phyloP scores from a whole-genome alignment of 345 rosid species.

The Hibiscus mutabilis region DNA sequence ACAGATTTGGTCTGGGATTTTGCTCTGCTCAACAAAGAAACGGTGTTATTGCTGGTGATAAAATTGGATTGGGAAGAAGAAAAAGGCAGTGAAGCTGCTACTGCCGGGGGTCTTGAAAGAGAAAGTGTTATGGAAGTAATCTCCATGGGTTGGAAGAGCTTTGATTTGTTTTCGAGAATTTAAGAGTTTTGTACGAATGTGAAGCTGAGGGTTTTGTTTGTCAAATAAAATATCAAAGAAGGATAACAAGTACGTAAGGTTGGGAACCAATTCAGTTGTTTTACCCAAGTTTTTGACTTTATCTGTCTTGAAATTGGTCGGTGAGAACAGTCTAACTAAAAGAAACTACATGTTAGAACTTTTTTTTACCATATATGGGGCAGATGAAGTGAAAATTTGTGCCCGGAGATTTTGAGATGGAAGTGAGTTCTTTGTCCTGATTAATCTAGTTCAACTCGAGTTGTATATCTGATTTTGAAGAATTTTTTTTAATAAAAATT shows the following conservation, averaged over 20 bases:
- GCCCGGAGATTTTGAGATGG: too few relatives aligned
- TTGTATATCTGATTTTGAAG: too few relatives aligned
- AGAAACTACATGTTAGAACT: too few relatives aligned
- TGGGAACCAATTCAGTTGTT: neutral
- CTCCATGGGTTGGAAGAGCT: conserved; percentile 43
- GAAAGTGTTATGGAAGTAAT: conserved; percentile 48
- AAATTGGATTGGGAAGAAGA: conserved; percentile 56
- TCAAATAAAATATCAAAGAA: neutral
- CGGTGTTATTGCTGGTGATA: conserved; percentile 18
- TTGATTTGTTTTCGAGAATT: neutral
- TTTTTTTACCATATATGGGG: too few relatives aligned
- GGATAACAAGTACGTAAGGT: neutral
- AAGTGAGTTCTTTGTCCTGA: too few relatives aligned
- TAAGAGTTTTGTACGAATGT: too few relatives aligned
- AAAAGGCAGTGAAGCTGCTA: conserved; percentile 25
- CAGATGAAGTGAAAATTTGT: too few relatives aligned
- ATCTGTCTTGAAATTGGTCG: too few relatives aligned
- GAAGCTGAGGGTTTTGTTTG: neutral
- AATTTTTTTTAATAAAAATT: too few relatives aligned
- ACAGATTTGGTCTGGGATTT: conserved; percentile 21
- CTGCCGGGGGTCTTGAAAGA: conserved; percentile 19
- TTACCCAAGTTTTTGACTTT: too few relatives aligned
- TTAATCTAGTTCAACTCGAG: too few relatives aligned
- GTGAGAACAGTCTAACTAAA: too few relatives aligned
- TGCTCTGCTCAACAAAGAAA: conserved; percentile 12